Conservation (phyloP, 2,329 filamentous ascomycete genomes). For the Helicocarpus griseus region DNA sequence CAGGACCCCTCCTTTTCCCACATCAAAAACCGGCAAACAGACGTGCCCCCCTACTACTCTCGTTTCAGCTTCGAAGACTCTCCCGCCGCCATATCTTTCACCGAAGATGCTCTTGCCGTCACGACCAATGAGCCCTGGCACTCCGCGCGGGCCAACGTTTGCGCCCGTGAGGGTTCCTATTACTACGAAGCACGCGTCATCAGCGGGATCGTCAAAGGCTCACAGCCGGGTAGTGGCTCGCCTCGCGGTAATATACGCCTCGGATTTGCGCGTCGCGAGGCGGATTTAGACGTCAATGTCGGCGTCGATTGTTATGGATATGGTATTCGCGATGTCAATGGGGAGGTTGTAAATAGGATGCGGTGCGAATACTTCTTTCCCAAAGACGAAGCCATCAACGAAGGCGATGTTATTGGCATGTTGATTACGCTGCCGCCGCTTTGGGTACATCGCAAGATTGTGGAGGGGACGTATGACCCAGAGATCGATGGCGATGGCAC, state of each 20-base stretch:
- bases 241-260: slow-evolving; percentile 39
- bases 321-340: slow-evolving; percentile 77
- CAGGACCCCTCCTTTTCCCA: slow-evolving; percentile 80
- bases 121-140: slow-evolving; percentile 90
- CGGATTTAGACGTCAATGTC: slow-evolving; percentile 47
- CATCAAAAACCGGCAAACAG: slow-evolving; percentile 83
- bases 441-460: slow-evolving; percentile 75
- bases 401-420: slow-evolving; percentile 89
- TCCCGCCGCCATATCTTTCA: slow-evolving; percentile 74
- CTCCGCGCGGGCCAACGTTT: slow-evolving; percentile 82
- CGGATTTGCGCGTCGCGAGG: slow-evolving; percentile 38
- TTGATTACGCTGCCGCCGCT: slow-evolving; percentile 87
- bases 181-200: slow-evolving; percentile 93
- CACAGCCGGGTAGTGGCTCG: slow-evolving; percentile 15
- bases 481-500: slow-evolving; percentile 52
- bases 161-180: slow-evolving; percentile 76
- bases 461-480: slow-evolving; percentile 79
- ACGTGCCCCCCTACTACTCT: slow-evolving; percentile 71
- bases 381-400: slow-evolving; percentile 65
- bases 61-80: slow-evolving; percentile 90
- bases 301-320: slow-evolving; percentile 95
- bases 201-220: slow-evolving; percentile 45
- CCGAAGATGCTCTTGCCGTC: slow-evolving; percentile 62
- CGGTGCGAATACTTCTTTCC: slow-evolving; percentile 84
- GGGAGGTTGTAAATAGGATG: slow-evolving; percentile 88